Percentiles rank a stretch among this genome's conserved stretches.
Evolutionary conservation across 176 grass and related monocot genomes (phyloP).

Genomic region (Metroxylon sagu): DNA sequence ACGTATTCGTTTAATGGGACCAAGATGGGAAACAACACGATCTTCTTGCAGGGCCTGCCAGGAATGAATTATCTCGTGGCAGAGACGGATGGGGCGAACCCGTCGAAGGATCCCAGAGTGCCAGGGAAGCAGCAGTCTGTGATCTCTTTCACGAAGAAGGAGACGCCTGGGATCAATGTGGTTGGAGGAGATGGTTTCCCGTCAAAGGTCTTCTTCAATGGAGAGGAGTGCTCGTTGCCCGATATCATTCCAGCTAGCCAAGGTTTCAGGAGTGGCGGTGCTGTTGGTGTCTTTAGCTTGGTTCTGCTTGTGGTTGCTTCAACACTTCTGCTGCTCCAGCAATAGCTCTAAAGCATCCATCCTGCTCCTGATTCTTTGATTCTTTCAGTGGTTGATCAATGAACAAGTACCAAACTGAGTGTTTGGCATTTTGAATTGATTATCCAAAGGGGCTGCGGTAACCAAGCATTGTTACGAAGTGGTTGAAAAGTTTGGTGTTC

Average conservation of each 20-base stretch:
- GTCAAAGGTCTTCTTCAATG: background rate
- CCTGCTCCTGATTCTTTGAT: too few species aligned
- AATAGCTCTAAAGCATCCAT: too few species aligned
- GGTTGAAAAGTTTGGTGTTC: background rate
- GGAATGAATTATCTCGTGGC: conserved; percentile 87
- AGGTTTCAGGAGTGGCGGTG: too few species aligned
- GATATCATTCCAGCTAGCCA: too few species aligned
- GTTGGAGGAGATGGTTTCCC: background rate
- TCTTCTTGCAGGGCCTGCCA: conserved; percentile 72
- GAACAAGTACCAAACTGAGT: conserved; percentile 24
- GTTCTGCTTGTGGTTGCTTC: too few species aligned
- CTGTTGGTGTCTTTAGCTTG: too few species aligned
- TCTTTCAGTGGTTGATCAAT: background rate
- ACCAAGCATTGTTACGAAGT: background rate
- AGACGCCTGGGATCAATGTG: background rate
- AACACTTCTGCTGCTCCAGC: too few species aligned
- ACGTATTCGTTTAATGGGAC: conserved; percentile 78
- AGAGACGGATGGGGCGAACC: conserved; percentile 52
- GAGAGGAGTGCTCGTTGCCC: background rate
- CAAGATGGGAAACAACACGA: conserved; percentile 48
- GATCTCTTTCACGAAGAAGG: conserved; percentile 1
- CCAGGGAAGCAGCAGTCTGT: conserved; percentile 54
- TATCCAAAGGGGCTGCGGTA: too few species aligned
- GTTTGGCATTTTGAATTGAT: conserved; percentile 7
- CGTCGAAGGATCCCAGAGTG: conserved; percentile 44